phyloP scores from a whole-genome alignment of 768 basidiomycete species.

The Paxillus involutus region DNA sequence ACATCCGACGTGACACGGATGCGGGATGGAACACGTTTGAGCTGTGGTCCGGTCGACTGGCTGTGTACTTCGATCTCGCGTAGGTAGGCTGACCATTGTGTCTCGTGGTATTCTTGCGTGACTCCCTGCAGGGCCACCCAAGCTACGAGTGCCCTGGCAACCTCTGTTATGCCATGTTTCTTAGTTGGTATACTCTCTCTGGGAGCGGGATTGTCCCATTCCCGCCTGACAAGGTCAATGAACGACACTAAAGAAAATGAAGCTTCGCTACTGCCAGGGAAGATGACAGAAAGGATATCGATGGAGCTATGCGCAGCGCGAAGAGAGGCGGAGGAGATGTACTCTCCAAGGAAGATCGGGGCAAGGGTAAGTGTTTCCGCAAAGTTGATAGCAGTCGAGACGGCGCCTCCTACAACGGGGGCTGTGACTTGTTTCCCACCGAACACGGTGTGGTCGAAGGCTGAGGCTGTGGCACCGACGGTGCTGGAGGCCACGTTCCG shows the following conservation, averaged over 20 bases:
- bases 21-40: constrained; percentile 45
- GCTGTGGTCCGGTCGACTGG: constrained; percentile 29
- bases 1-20: constrained; percentile 73
- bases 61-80: constrained; percentile 66
- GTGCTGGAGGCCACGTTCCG: constrained; percentile 59
- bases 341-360: constrained; percentile 74
- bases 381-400: constrained; percentile 60
- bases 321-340: constrained; percentile 73
- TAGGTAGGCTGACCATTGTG: constrained; percentile 63
- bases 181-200: constrained; percentile 56
- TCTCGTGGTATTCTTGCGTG: constrained; percentile 80
- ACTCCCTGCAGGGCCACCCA: constrained; percentile 83
- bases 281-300: constrained; percentile 68
- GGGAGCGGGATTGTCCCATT: constrained; percentile 61
- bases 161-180: constrained; percentile 62
- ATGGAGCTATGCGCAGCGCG: constrained; percentile 74
- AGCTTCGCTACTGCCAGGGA: constrained; percentile 75
- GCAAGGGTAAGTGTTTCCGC: constrained; percentile 73
- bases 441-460: constrained; percentile 67
- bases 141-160: constrained; percentile 69
- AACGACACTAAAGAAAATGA: constrained; percentile 81
- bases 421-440: constrained; percentile 59
- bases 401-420: constrained; percentile 55
- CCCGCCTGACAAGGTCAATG: constrained; percentile 74
- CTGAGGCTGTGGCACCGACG: constrained; percentile 55